phyloP scores from a whole-genome alignment of 2,329 filamentous ascomycete genomes.

The Clonostachys chloroleuca region DNA sequence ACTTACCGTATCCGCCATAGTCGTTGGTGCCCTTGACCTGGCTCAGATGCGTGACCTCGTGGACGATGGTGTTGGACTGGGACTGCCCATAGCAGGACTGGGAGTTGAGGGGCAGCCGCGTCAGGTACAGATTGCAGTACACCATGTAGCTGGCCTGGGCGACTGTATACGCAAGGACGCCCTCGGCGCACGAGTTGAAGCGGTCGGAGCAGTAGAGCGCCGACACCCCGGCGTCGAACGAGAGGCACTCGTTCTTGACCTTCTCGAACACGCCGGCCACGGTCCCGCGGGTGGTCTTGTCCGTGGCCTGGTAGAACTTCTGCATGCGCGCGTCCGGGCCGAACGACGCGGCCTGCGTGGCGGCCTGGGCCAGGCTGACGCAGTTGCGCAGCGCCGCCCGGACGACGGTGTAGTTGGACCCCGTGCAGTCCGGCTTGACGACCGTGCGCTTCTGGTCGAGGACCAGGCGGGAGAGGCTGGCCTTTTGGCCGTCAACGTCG shows the following conservation, averaged over 20 bases:
- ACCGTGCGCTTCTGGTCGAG: conserved; percentile 43
- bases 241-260: conserved; percentile 50
- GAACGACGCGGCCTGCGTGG: neutral
- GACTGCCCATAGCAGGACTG: conserved; percentile 58
- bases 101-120: conserved; percentile 40
- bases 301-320: conserved; percentile 62
- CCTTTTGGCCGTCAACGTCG: conserved; percentile 47
- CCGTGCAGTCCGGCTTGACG: conserved; percentile 45
- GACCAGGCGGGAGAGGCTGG: conserved; percentile 38
- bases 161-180: conserved; percentile 45
- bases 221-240: neutral
- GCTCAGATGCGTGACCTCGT: conserved; percentile 62
- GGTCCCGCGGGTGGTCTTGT: conserved; percentile 31
- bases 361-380: conserved; percentile 8
- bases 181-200: neutral
- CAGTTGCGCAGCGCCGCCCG: conserved; percentile 43
- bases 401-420: conserved; percentile 32
- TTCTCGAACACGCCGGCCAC: conserved; percentile 46
- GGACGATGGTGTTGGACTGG: conserved; percentile 59
- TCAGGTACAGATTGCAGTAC: conserved; percentile 52
- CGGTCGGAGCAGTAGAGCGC: neutral
- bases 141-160: conserved; percentile 33
- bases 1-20: conserved; percentile 37
- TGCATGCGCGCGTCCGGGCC: conserved; percentile 31
- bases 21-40: conserved; percentile 55